These are phyloP conservation scores for Teratosphaeria epicoccoides DNA, from an alignment of 2,329 filamentous ascomycete genomes.

Conservation along the genomic window DNA sequence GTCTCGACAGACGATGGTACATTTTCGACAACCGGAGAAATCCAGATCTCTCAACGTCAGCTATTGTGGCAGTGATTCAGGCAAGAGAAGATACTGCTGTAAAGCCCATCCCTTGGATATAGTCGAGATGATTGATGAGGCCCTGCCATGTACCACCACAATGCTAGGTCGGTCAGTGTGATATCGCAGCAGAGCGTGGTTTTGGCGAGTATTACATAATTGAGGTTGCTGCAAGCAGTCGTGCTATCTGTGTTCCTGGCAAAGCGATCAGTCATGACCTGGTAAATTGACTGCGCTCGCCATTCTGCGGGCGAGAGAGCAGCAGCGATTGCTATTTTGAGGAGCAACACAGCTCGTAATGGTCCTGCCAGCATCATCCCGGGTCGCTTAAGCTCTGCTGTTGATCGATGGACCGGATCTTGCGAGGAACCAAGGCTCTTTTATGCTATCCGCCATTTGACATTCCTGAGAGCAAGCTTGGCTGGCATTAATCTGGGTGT, in stretches of 20 bases:
- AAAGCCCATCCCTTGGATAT: slow-evolving; percentile 41
- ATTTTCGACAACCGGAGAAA: slow-evolving; percentile 44
- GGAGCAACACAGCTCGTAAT: neutral
- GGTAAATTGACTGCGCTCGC: slow-evolving; percentile 49
- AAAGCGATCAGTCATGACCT: slow-evolving; percentile 48
- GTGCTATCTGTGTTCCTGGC: slow-evolving; percentile 38
- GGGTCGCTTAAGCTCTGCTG: neutral
- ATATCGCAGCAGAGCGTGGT: neutral
- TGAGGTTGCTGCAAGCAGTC: slow-evolving; percentile 34
- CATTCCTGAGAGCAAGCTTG: neutral
- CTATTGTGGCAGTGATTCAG: neutral
- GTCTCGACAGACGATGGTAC: slow-evolving; percentile 24
- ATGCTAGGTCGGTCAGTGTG: slow-evolving; percentile 16
- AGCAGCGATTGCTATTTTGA: neutral
- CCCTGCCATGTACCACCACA: slow-evolving; percentile 41
- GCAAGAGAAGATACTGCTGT: slow-evolving; percentile 21
- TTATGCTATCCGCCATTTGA: neutral
- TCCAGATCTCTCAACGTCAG: slow-evolving; percentile 27
- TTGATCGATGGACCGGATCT: neutral
- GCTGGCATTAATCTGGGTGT: neutral
- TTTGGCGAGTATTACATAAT: neutral
- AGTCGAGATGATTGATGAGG: slow-evolving; percentile 34
- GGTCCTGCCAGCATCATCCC: neutral
- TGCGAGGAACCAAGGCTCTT: neutral
- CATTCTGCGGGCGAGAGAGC: slow-evolving; percentile 25